phyloP scores from a whole-genome alignment of 805 yeast genomes.

The Sugiyamaella floridensis region DNA sequence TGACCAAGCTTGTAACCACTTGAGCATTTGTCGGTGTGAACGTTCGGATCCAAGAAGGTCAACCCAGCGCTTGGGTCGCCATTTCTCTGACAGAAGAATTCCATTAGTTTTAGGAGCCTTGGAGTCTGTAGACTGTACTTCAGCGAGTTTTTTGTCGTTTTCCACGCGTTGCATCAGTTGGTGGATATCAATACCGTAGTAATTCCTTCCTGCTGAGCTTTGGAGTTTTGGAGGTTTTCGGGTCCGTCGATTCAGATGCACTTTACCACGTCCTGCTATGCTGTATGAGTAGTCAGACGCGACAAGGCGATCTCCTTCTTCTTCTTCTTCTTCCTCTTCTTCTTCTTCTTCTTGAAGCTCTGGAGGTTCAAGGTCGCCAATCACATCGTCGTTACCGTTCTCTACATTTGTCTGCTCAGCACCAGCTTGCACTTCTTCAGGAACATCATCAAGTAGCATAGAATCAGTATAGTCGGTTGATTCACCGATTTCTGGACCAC shows the following conservation, averaged over 20 bases:
- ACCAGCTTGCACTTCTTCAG: not conserved
- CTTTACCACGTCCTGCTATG: not conserved
- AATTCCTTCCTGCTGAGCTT: slow-evolving; percentile 4
- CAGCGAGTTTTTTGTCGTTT: not conserved
- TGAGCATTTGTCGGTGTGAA: slow-evolving; percentile 49
- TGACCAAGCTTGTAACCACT: slow-evolving; percentile 67
- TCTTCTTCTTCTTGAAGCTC: not conserved
- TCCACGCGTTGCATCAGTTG: slow-evolving; percentile 8
- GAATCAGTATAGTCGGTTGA: not conserved
- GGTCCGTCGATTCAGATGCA: not conserved
- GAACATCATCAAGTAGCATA: not conserved
- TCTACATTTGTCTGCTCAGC: not conserved
- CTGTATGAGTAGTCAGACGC: not conserved
- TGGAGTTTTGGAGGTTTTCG: not conserved
- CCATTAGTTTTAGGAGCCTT: not conserved
- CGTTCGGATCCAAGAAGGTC: slow-evolving; percentile 66
- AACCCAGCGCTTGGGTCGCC: slow-evolving; percentile 56
- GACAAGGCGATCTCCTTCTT: not conserved
- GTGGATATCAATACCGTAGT: slow-evolving; percentile 18
- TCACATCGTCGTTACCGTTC: not conserved
- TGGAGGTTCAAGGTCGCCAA: too few species aligned
- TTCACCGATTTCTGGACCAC: not conserved
- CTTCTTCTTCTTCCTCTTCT: not conserved
- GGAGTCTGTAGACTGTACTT: not conserved
- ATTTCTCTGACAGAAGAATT: slow-evolving; percentile 52